Percentiles rank a stretch among this genome's conserved stretches.
Evolutionary conservation across 1,284 basidiomycete genomes (phyloP).

Genomic region (Laetiporus sulphureus): DNA sequence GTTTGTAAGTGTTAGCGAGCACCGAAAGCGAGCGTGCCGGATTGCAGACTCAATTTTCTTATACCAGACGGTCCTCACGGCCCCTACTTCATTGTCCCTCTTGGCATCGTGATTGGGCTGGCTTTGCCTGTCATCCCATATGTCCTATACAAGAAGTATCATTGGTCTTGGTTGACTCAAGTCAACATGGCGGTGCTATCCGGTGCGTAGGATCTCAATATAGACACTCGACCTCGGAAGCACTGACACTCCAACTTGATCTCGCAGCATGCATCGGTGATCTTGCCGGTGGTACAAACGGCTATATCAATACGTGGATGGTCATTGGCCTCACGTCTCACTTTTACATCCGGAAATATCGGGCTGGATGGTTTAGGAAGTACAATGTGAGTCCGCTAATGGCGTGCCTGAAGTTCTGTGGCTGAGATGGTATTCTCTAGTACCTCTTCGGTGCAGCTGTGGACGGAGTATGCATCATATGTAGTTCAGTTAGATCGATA

Average conservation of each 20-base stretch:
- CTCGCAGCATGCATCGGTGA: conserved; percentile 7
- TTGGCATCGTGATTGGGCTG: conserved; percentile 8
- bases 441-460: conserved; percentile 4
- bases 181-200: conserved; percentile 7
- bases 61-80: conserved; percentile 37
- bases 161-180: conserved; percentile 5
- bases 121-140: conserved; percentile 7
- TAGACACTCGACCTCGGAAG: neutral
- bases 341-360: conserved; percentile 19
- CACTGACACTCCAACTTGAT: neutral
- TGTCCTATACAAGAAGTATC: conserved; percentile 3
- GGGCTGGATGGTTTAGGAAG: conserved; percentile 43
- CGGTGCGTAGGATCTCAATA: neutral
- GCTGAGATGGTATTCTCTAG: neutral
- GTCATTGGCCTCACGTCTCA: conserved; percentile 19
- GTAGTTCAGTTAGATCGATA: neutral
- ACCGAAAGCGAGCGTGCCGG: conserved; percentile 2
- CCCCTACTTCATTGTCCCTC: conserved; percentile 9
- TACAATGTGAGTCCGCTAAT: conserved; percentile 33
- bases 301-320: conserved; percentile 9
- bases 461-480: neutral
- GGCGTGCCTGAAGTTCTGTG: too few relatives aligned
- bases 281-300: conserved; percentile 1
- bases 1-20: conserved; percentile 23
- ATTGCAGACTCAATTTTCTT: neutral